Evolutionary conservation across 1,284 basidiomycete species (phyloP).

Genomic region (Heliocybe sulcata): DNA sequence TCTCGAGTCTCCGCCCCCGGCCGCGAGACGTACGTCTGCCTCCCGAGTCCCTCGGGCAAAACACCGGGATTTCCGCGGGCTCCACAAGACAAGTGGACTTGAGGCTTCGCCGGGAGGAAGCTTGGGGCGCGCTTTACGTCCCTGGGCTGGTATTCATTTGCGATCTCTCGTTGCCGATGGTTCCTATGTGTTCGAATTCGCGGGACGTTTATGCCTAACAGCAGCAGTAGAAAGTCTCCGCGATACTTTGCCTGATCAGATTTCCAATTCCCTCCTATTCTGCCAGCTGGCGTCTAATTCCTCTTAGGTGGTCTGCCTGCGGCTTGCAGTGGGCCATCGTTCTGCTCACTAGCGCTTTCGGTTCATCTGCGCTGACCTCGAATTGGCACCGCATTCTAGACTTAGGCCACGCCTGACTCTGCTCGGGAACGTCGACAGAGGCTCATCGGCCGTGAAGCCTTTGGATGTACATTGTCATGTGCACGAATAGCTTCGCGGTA

Average conservation of each 20-base stretch:
- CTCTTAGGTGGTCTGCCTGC: too few species aligned
- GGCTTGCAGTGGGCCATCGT: too few species aligned
- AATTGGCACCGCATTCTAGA: too few species aligned
- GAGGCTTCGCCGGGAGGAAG: neutral
- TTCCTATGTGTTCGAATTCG: neutral
- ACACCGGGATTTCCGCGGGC: neutral
- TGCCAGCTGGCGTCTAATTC: too few species aligned
- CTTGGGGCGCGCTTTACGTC: neutral
- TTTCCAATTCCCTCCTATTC: too few species aligned
- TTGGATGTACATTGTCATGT: neutral
- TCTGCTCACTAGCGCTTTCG: too few species aligned
- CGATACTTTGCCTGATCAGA: too few species aligned
- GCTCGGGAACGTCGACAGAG: neutral
- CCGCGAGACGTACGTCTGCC: neutral
- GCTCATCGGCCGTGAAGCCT: neutral
- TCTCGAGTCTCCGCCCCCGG: neutral
- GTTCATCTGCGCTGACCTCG: too few species aligned
- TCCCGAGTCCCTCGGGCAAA: neutral
- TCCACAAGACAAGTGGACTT: neutral
- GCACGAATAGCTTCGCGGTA: neutral
- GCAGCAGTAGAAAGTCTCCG: neutral
- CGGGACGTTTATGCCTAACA: neutral
- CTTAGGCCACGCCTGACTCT: neutral
- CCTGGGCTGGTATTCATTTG: neutral
- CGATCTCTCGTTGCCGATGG: neutral